phyloP scores from a whole-genome alignment of 2,329 filamentous ascomycete species.

The Aureobasidium sp. region DNA sequence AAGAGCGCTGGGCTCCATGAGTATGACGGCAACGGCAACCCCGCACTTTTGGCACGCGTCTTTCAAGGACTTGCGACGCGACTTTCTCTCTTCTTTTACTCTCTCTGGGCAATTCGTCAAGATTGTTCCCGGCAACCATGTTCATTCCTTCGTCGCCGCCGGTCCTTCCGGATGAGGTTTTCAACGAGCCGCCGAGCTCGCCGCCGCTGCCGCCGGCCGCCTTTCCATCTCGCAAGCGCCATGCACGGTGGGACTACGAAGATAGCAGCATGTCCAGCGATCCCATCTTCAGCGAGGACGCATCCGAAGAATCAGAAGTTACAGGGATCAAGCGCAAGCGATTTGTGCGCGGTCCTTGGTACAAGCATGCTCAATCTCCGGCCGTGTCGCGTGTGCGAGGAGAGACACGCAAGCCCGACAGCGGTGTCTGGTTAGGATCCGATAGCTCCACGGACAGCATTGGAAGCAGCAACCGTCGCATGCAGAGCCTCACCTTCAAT shows the following conservation, averaged over 20 bases:
- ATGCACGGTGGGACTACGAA: conserved; percentile 21
- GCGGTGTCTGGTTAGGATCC: conserved; percentile 60
- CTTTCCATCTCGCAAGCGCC: conserved; percentile 23
- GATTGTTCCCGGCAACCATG: conserved; percentile 9
- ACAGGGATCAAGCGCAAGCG: conserved; percentile 47
- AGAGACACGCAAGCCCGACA: conserved; percentile 54
- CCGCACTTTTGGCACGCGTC: background rate
- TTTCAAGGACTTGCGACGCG: background rate
- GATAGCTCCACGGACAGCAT: conserved; percentile 33
- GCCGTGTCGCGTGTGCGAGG: conserved; percentile 21
- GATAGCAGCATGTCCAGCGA: conserved; percentile 52
- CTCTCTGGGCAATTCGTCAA: background rate
- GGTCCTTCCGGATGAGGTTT: conserved; percentile 4
- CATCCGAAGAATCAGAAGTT: conserved; percentile 52
- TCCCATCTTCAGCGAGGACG: conserved; percentile 64
- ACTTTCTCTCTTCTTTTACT: background rate
- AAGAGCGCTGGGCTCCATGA: background rate
- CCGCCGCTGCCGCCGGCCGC: conserved; percentile 13
- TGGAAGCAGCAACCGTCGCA: conserved; percentile 4
- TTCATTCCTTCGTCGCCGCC: conserved; percentile 16
- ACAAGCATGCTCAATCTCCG: conserved; percentile 22
- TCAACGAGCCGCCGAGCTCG: conserved; percentile 14
- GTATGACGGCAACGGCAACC: background rate
- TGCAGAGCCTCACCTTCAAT: conserved; percentile 10
- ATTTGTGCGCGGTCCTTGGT: conserved; percentile 60